Base-by-base conservation (phyloP, 2,329 filamentous ascomycete species). In the Ophiostoma himal-ulmi region DNA sequence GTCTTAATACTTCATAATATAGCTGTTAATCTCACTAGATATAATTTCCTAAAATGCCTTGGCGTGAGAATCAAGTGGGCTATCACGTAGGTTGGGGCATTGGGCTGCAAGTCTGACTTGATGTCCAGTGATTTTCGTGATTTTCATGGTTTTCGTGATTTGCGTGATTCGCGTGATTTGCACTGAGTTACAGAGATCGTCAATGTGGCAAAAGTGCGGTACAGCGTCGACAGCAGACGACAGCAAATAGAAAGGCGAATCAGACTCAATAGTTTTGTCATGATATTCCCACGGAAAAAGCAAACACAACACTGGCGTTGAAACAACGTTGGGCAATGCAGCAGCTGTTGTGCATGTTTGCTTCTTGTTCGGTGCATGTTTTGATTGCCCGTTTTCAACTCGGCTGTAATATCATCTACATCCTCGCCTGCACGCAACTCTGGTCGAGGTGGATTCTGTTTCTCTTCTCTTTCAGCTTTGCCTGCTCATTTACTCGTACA, bases 401-500 rank as follows among this genome's bases (percentile, higher is more conserved):
- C 14, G 11, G 3, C 39, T 14, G 14, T 44, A 44, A 13, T 44
- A 44, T 17, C 39, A 26, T 26, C 8, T 11, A 22, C 22, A 22
- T 57, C n/a, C n/a, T 57, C 22, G 11, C 22, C 11, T 57, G 4
- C n/a, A 57, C 52, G 22, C 22, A 57, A 26, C 48, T 54, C 48
- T 57, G n/a, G n/a, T 57, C 10, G n/a, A 57, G 52, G 52, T 57
- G 52, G 52, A 57, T 57, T 57, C 4, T 57, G 52, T 36, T 62
- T 62, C 57, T 36, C 54, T 60, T 36, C 54, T 34, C 57, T 62
- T 36, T 62, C 30, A 30, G 30, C 57, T 62, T 20, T 34, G 11
- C 17, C 36, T 62, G 26, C 14, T 62, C 30, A n/a, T 57, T 57
- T 57, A 57, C 52, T n/a, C 36, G 5, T 20, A 48, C 44, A 48